Evolutionary conservation across 148 eudicot genomes (phyloP).

Genomic region (Beta vulgaris): DNA sequence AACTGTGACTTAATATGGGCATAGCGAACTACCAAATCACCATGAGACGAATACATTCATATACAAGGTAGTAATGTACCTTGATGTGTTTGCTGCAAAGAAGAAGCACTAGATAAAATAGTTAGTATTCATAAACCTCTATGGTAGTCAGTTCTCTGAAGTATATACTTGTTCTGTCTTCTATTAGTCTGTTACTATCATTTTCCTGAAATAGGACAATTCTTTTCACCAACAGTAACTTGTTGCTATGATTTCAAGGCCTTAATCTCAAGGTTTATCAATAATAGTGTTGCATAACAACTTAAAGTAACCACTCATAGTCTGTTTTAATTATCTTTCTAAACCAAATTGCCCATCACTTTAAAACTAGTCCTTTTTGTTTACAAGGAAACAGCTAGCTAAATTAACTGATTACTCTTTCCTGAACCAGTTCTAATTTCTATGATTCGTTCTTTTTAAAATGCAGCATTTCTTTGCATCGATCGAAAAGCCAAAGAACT

Average conservation of each 20-base stretch:
- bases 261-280: not conserved
- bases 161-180: too few species aligned
- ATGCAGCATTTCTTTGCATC: constrained; percentile 98
- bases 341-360: not conserved
- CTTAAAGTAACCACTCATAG: not conserved
- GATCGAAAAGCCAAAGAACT: constrained; percentile 77
- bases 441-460: not conserved
- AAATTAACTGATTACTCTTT: not conserved
- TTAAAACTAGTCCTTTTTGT: too few species aligned
- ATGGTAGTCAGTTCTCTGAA: too few species aligned
- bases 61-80: too few species aligned
- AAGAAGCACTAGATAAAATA: too few species aligned
- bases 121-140: too few species aligned
- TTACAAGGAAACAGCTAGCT: too few species aligned
- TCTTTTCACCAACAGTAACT: not conserved
- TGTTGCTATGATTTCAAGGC: not conserved
- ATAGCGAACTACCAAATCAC: too few species aligned
- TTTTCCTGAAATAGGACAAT: not conserved
- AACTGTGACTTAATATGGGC: too few species aligned
- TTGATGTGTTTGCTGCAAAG: too few species aligned
- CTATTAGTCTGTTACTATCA: too few species aligned
- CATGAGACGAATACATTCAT: too few species aligned
- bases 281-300: not conserved
- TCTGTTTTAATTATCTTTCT: not conserved
- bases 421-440: not conserved